Evolutionary conservation across 129 eudicot genomes (phyloP), one percentile per base, ranked within the genome.

Genomic region (Apium graveolens): DNA sequence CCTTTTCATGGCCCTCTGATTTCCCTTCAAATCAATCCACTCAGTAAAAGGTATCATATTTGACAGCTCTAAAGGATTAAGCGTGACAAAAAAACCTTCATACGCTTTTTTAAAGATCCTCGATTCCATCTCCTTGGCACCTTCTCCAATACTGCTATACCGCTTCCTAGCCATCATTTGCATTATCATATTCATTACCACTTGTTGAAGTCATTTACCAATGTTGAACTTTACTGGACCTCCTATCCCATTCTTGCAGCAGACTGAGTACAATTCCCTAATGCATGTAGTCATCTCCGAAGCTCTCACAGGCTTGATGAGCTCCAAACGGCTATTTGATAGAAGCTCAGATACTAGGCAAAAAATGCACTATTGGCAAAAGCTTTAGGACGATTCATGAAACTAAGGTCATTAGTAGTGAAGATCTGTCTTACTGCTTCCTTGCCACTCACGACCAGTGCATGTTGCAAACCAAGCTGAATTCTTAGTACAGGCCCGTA

Each of bases 401-500:
- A 41, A 41, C 44, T 41, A 11, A 41, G 44, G 44, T 41, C 44
- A 41, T 41, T 41, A 41, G 44, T 41, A 41, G 44, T 41, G 44
- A 8, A 65, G 18, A 3, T 35, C 14, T 81, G 49, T 62, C 49
- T 78, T 11, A 78, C 83, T 5, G 76, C 34, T n/a, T 79, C 80
- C 29, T 75, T 37, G 18, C 78, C 26, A 55, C 88, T 81, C 3
- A 85, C 85, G 14, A 82, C 77, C 68, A 85, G 72, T 32, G 74
- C 83, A 39, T 41, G 75, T 13, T 48, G 83, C 34, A 62, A 12
- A 45, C 88, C 85, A 11, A 85, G 85, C 39, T 76, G 80, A 78
- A 85, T 75, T 60, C 74, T 60, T 60, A 78, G 82, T 2, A 79
- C 83, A 1, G 88, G 88, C 4, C 83, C 88, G 31, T 85, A 70